Evolutionary conservation across 148 eudicot genomes (phyloP).

Genomic region (Camellia sinensis): DNA sequence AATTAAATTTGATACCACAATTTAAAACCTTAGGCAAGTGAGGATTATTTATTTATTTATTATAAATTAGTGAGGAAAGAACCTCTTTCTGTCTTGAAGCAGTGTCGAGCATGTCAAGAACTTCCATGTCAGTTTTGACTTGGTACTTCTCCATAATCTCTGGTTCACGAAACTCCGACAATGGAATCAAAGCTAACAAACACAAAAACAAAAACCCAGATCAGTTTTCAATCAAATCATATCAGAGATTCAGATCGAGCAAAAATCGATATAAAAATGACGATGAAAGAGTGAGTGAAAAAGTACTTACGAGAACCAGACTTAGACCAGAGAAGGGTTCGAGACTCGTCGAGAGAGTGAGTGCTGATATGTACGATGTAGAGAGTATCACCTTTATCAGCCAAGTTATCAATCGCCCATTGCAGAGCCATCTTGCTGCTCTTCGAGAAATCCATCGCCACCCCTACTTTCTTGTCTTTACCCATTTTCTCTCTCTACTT

Average conservation of each 20-base stretch:
- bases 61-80: too few species aligned
- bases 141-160: constrained; percentile 70
- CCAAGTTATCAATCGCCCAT: constrained; percentile 84
- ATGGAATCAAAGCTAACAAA: constrained; percentile 64
- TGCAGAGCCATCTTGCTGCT: constrained; percentile 67
- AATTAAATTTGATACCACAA: too few species aligned
- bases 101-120: constrained; percentile 76
- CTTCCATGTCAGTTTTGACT: constrained; percentile 55
- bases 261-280: background rate
- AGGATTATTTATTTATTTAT: too few species aligned
- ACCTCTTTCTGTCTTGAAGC: constrained; percentile 81
- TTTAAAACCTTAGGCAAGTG: too few species aligned
- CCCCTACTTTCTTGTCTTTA: constrained; percentile 42
- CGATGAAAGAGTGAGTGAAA: background rate
- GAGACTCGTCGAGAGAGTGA: constrained; percentile 44
- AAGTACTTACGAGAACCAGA: constrained; percentile 35
- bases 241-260: background rate
- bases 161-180: constrained; percentile 78
- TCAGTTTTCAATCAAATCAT: background rate
- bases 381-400: constrained; percentile 65
- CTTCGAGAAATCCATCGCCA: constrained; percentile 22
- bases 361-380: constrained; percentile 63
- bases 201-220: background rate
- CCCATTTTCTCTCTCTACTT: constrained; percentile 21
- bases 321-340: constrained; percentile 46